Percentiles rank a stretch among this genome's conserved stretches.
These are phyloP conservation scores for Populus euphratica DNA, from an alignment of 345 rosid genomes.

Conservation along the genomic window DNA sequence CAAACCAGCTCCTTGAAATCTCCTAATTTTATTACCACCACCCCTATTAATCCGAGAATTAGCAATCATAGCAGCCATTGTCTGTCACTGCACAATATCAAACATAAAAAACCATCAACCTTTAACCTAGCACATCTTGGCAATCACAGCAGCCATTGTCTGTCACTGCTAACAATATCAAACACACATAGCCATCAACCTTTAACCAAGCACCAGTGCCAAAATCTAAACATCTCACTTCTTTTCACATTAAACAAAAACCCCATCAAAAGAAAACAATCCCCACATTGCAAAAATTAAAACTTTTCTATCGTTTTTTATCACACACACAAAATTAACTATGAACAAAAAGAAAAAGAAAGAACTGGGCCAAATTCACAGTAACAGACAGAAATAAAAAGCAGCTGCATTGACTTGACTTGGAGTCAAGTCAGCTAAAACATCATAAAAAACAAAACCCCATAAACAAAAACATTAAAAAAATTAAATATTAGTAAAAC, in stretches of 20 bases:
- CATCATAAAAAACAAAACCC: background rate
- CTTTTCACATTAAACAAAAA: background rate
- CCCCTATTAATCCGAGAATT: background rate
- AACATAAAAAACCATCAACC: background rate
- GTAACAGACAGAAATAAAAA: background rate
- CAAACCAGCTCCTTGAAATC: background rate
- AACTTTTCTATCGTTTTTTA: background rate
- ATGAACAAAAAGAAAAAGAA: too few relatives aligned
- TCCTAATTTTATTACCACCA: conserved; percentile 10
- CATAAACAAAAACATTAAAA: background rate
- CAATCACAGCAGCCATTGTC: conserved; percentile 34
- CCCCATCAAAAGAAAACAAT: background rate
- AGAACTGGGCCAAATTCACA: background rate
- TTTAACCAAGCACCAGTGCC: background rate
- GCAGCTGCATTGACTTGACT: background rate
- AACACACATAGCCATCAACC: background rate
- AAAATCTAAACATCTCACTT: background rate
- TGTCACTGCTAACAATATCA: background rate
- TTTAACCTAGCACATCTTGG: background rate
- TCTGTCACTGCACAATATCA: background rate
- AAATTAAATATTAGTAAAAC: background rate
- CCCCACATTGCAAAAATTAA: background rate
- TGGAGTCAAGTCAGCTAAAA: background rate
- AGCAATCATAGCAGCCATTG: conserved; percentile 36
- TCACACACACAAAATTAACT: background rate